Evolutionary conservation across 2,329 filamentous ascomycete genomes (phyloP), one percentile per base, ranked within the genome.

Genomic region (Fusarium caatingaense): DNA sequence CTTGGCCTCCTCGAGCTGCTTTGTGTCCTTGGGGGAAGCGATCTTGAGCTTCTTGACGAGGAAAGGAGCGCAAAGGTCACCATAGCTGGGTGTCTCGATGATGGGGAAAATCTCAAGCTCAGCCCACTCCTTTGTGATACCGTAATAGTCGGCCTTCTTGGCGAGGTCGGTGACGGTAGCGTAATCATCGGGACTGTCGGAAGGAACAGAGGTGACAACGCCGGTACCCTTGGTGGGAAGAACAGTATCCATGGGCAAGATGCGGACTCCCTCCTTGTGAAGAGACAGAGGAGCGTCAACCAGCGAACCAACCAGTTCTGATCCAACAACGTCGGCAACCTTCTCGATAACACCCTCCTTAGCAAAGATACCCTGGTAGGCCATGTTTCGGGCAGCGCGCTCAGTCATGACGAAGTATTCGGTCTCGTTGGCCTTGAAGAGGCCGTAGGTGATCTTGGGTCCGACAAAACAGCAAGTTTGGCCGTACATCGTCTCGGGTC

Each of bases 401-500:
- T 96, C 90, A 16, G 93, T 97, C 69, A 94, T 87, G 64, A 98
- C 86, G 77, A 91, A 96, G 82, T 93, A 97, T 73, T 97, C 92
- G 69, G 89, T 91, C 68, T 92, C 87, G 23, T 87, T 88, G 58
- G 89, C 88, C 80, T 93, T 92, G 86, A 93, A 98, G 68, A 99
- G 83, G 53, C 95, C 95, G 76, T 99, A 99, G 46, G 86, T 89
- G 76, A 98, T 92, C 77, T 92, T 92, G 12, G 96, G 95, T 6
- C 94, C 93, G 49, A 99, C 93, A 74, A 98, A 99, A 80, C 94
- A 97, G 83, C 93, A 97, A 6, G 91, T 97, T 81, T 98, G 96
- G 42, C 97, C 97, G 78, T 98, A 99, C 95, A 99, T 98, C 37
- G 96, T 99, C 85, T 99, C 96, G 4, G 96, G 93, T 67, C 96